phyloP scores from a whole-genome alignment of 2,329 filamentous ascomycete species.

The Microsporum canis region DNA sequence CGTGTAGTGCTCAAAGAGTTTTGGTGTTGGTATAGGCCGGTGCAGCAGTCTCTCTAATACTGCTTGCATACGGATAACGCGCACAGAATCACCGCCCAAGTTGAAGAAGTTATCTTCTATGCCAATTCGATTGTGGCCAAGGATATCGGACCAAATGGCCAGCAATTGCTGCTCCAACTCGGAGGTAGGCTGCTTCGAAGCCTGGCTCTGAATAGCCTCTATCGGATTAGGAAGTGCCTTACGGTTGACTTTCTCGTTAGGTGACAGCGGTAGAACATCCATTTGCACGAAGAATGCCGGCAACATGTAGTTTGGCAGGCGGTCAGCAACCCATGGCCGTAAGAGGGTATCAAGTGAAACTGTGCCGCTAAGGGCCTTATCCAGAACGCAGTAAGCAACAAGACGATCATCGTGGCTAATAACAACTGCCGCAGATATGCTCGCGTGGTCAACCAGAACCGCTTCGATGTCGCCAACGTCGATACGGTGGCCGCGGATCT shows the following conservation, averaged over 20 bases:
- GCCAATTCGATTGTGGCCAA: slow-evolving; percentile 6
- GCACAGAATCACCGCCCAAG: slow-evolving; percentile 11
- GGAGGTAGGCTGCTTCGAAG: neutral
- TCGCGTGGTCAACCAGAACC: neutral
- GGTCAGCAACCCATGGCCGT: slow-evolving; percentile 7
- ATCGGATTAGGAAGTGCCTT: slow-evolving; percentile 13
- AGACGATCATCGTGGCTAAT: slow-evolving; percentile 1
- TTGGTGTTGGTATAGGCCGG: neutral
- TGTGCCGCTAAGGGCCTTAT: neutral
- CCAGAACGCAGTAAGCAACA: slow-evolving; percentile 1
- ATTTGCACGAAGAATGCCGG: slow-evolving; percentile 31
- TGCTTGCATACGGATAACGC: slow-evolving; percentile 2
- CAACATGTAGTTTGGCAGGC: slow-evolving; percentile 25
- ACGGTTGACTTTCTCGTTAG: slow-evolving; percentile 26
- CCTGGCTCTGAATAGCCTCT: slow-evolving; percentile 1
- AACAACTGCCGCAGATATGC: neutral
- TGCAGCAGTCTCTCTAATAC: neutral
- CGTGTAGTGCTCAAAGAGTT: slow-evolving; percentile 5
- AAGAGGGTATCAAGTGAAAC: neutral
- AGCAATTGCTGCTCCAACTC: slow-evolving; percentile 7
- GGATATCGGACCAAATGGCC: slow-evolving; percentile 6
- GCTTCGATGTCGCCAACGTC: slow-evolving; percentile 4
- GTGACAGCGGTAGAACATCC: slow-evolving; percentile 22
- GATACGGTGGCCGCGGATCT: slow-evolving; percentile 3
- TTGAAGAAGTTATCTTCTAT: slow-evolving; percentile 9